Percentiles rank a stretch among this genome's conserved stretches.
These are phyloP conservation scores for Fusarium sp. DNA, from an alignment of 2,329 filamentous ascomycete genomes.

Conservation along the genomic window DNA sequence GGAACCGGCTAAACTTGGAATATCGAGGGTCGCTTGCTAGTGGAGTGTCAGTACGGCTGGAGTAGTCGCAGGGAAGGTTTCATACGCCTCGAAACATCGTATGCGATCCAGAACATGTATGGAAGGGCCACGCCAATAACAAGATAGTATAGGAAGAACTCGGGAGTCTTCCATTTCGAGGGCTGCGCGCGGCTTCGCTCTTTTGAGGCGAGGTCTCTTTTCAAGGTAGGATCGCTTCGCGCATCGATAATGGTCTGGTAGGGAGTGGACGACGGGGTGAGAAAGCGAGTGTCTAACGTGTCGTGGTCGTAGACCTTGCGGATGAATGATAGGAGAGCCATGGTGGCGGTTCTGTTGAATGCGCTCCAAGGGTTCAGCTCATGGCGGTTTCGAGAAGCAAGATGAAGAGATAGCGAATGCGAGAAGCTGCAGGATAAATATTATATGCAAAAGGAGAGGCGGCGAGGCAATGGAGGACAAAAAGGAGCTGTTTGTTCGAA, in stretches of 20 bases:
- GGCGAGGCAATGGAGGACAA: background rate
- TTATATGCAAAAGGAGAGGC: background rate
- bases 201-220: constrained; percentile 49
- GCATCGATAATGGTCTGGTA: constrained; percentile 69
- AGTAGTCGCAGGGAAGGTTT: constrained; percentile 18
- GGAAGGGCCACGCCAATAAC: constrained; percentile 76
- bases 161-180: constrained; percentile 85
- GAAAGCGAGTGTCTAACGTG: constrained; percentile 73
- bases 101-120: constrained; percentile 91
- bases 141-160: constrained; percentile 86
- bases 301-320: constrained; percentile 72
- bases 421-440: constrained; percentile 4
- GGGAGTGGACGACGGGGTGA: constrained; percentile 75
- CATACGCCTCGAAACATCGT: constrained; percentile 85
- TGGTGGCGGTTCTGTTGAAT: constrained; percentile 44
- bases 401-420: background rate
- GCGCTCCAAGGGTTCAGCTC: constrained; percentile 31
- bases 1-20: constrained; percentile 74
- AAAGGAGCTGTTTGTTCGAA: constrained; percentile 3
- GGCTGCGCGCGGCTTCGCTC: constrained; percentile 61
- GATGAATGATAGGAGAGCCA: constrained; percentile 58
- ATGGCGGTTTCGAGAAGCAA: constrained; percentile 23
- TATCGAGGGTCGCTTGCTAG: constrained; percentile 86
- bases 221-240: constrained; percentile 55
- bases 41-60: constrained; percentile 25